These are phyloP conservation scores for Cercospora sojina DNA, from an alignment of 2,329 filamentous ascomycete species.

Conservation along the genomic window DNA sequence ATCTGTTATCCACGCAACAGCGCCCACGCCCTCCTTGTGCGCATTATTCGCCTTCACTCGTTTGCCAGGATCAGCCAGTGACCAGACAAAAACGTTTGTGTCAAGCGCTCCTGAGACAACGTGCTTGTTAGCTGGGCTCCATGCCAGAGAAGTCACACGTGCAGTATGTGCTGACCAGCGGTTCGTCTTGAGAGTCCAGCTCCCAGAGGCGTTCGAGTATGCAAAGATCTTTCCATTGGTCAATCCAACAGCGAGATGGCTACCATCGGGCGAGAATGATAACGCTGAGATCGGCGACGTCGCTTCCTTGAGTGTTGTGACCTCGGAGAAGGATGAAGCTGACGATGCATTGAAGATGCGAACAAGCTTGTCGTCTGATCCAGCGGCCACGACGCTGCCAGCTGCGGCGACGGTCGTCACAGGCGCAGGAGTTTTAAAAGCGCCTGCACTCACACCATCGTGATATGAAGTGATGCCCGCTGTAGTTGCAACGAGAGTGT, in stretches of 20 bases:
- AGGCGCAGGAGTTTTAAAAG: conserved; percentile 58
- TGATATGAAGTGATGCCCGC: conserved; percentile 61
- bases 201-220: conserved; percentile 53
- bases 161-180: conserved; percentile 72
- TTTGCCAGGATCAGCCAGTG: conserved; percentile 75
- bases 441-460: conserved; percentile 49
- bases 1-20: conserved; percentile 74
- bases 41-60: conserved; percentile 82
- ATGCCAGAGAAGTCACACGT: conserved; percentile 66
- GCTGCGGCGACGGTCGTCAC: conserved; percentile 68
- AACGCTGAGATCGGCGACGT: conserved; percentile 73
- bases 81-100: conserved; percentile 92
- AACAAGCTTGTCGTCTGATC: conserved; percentile 70
- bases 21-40: conserved; percentile 93
- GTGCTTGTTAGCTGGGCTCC: conserved; percentile 75
- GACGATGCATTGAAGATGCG: conserved; percentile 68
- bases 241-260: conserved; percentile 77
- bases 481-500: conserved; percentile 53
- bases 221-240: conserved; percentile 83
- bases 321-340: conserved; percentile 50
- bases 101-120: conserved; percentile 84
- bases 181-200: conserved; percentile 73
- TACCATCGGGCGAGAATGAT: conserved; percentile 78
- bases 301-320: conserved; percentile 63
- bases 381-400: conserved; percentile 69